Evolutionary conservation across 495 filamentous ascomycete genomes (phyloP).

Genomic region (Aspergillus bertholletiae): DNA sequence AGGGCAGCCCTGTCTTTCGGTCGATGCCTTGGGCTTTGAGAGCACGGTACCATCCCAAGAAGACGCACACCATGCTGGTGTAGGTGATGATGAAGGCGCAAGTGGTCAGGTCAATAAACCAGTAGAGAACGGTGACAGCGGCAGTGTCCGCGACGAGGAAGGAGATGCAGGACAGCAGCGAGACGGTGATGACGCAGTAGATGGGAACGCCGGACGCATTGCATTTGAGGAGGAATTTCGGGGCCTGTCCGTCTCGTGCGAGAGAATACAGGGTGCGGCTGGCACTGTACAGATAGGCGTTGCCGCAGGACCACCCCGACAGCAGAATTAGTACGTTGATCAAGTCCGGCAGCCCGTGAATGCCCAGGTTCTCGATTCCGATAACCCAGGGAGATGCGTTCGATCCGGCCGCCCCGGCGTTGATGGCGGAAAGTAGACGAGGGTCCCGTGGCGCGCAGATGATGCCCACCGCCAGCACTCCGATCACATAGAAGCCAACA

Average conservation of each 20-base stretch:
- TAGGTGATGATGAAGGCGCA: conserved; percentile 56
- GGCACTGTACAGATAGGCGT: conserved; percentile 73
- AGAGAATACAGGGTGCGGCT: conserved; percentile 75
- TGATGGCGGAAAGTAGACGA: conserved; percentile 51
- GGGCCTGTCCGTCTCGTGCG: conserved; percentile 64
- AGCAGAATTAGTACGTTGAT: conserved; percentile 72
- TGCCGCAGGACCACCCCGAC: conserved; percentile 64
- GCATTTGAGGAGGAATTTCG: conserved; percentile 34
- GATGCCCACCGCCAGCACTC: conserved; percentile 50
- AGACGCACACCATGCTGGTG: conserved; percentile 49
- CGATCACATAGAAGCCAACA: conserved; percentile 69
- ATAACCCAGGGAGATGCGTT: conserved; percentile 55
- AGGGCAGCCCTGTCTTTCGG: conserved; percentile 30
- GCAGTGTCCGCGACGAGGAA: conserved; percentile 58
- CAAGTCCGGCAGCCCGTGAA: conserved; percentile 61
- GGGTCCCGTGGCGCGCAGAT: conserved; percentile 46
- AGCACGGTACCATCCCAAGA: conserved; percentile 56
- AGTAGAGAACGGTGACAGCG: conserved; percentile 52
- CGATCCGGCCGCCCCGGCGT: conserved; percentile 37
- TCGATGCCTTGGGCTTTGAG: conserved; percentile 52
- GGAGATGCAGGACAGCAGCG: conserved; percentile 54
- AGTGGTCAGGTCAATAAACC: conserved; percentile 52
- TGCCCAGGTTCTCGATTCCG: conserved; percentile 54
- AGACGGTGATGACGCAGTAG: conserved; percentile 52
- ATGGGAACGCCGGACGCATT: conserved; percentile 55